These are phyloP conservation scores for Alternaria rosae DNA, from an alignment of 2,329 filamentous ascomycete genomes.

Conservation along the genomic window DNA sequence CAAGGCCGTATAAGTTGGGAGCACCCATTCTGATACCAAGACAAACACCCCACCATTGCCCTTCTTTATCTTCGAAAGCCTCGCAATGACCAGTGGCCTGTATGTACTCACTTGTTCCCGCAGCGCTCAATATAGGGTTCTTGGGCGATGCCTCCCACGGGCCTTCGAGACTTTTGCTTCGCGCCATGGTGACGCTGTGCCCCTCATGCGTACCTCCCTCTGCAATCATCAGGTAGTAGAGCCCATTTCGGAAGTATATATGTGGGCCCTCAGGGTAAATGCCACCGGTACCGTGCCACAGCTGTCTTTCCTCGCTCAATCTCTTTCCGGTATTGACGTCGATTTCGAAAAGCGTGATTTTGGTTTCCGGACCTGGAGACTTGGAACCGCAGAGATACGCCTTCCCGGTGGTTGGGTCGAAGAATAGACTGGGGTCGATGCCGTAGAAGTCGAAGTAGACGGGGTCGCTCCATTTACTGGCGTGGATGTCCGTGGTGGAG, in stretches of 20 bases:
- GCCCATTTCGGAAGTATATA: slow-evolving; percentile 42
- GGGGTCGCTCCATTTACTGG: slow-evolving; percentile 19
- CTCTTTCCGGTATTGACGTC: slow-evolving; percentile 37
- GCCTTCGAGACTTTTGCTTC: slow-evolving; percentile 16
- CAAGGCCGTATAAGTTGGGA: slow-evolving; percentile 12
- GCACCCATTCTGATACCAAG: slow-evolving; percentile 11
- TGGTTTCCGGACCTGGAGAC: slow-evolving; percentile 17
- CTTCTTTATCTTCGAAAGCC: slow-evolving; percentile 18
- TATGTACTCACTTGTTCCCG: slow-evolving; percentile 18
- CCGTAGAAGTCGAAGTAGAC: slow-evolving; percentile 21
- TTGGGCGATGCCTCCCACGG: slow-evolving; percentile 18
- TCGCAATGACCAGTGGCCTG: slow-evolving; percentile 25
- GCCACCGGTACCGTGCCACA: slow-evolving; percentile 46
- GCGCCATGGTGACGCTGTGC: slow-evolving; percentile 20
- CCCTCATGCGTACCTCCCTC: slow-evolving; percentile 35
- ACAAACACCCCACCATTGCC: slow-evolving; percentile 25
- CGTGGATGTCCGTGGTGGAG: slow-evolving; percentile 17
- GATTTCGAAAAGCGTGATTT: slow-evolving; percentile 33
- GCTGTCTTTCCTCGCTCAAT: slow-evolving; percentile 15
- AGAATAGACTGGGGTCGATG: slow-evolving; percentile 27
- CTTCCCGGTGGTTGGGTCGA: slow-evolving; percentile 13
- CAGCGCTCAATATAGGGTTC: slow-evolving; percentile 20
- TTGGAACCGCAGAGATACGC: slow-evolving; percentile 31
- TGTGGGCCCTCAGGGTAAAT: slow-evolving; percentile 46
- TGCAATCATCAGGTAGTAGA: slow-evolving; percentile 45